Percentiles rank a stretch among this genome's conserved stretches.
Conservation (phyloP, 371 early-diverging fungal genomes). For the Globomyces sp. region DNA sequence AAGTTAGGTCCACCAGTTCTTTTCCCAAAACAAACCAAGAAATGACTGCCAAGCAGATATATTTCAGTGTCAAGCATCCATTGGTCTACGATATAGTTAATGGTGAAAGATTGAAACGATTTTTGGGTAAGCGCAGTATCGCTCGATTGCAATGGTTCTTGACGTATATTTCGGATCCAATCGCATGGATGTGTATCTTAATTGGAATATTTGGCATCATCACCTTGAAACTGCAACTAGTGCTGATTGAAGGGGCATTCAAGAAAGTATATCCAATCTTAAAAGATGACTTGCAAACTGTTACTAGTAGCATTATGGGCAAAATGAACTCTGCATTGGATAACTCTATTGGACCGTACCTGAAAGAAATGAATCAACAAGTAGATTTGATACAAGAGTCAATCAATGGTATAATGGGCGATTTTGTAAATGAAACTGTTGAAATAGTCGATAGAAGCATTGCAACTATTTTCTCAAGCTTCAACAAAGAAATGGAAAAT, state of each 20-base stretch:
- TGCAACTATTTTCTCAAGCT: constrained; percentile 7
- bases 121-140: not conserved
- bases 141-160: not conserved
- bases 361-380: not conserved
- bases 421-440: not conserved
- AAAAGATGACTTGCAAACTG: not conserved
- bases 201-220: constrained; percentile 3
- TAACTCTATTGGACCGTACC: not conserved
- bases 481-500: not conserved
- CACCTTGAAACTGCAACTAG: not conserved
- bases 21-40: not conserved
- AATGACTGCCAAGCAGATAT: not conserved
- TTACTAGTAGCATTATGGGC: not conserved
- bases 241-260: not conserved
- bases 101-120: not conserved
- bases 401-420: not conserved
- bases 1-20: not conserved
- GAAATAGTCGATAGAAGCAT: not conserved
- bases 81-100: not conserved
- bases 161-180: constrained; percentile 1
- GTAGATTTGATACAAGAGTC: not conserved
- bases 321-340: not conserved
- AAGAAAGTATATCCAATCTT: not conserved
- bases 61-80: not conserved
- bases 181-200: not conserved